Evolutionary conservation across 768 basidiomycete genomes (phyloP).

Genomic region (Hebeloma cylindrosporum): DNA sequence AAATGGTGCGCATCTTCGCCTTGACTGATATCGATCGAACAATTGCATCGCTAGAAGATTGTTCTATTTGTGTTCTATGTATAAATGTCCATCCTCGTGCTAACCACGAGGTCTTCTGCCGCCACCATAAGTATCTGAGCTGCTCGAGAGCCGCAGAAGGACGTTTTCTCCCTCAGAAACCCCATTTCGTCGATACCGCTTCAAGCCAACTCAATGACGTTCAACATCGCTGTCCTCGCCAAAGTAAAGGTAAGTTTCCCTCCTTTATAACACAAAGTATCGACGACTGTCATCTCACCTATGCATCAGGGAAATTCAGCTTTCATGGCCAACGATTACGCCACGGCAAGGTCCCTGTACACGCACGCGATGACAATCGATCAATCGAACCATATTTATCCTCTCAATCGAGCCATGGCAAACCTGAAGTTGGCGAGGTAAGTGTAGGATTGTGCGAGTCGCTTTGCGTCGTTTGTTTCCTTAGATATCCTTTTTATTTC

Average conservation of each 20-base stretch:
- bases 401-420: neutral
- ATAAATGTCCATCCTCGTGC: too few relatives aligned
- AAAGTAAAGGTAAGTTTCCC: neutral
- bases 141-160: too few relatives aligned
- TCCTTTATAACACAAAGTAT: neutral
- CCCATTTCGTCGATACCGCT: too few relatives aligned
- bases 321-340: neutral
- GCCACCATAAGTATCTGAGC: too few relatives aligned
- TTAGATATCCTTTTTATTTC: neutral
- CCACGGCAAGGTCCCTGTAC: neutral
- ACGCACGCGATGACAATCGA: neutral
- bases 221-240: too few relatives aligned
- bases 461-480: neutral
- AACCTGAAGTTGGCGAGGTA: neutral
- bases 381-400: neutral
- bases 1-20: too few relatives aligned
- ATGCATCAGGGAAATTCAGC: neutral
- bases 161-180: too few relatives aligned
- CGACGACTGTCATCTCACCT: neutral
- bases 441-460: neutral
- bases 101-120: too few relatives aligned
- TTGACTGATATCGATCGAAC: too few relatives aligned
- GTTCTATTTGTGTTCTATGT: too few relatives aligned
- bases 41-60: too few relatives aligned
- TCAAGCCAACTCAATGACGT: too few relatives aligned